Conservation (phyloP, 495 filamentous ascomycete species). For the Aspergillus indologenus region DNA sequence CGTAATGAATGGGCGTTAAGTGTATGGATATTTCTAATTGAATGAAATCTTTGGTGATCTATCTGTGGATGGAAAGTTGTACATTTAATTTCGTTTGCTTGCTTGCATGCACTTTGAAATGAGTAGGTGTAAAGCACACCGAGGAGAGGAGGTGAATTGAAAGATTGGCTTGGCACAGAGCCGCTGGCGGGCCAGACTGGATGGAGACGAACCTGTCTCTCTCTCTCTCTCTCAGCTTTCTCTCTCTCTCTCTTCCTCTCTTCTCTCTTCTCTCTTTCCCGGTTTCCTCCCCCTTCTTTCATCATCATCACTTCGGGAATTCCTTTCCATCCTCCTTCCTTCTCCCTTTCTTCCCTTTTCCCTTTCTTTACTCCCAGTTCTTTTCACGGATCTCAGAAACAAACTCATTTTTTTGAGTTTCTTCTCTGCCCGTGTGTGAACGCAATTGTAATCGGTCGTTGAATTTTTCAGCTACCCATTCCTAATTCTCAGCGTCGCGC, state of each 20-base stretch:
- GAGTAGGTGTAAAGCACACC: no score
- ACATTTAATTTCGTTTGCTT: no score
- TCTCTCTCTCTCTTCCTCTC: background rate
- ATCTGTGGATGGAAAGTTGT: no score
- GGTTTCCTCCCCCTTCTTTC: slow-evolving; percentile 25
- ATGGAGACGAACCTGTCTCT: background rate
- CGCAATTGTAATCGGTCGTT: background rate
- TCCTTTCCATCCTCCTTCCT: slow-evolving; percentile 16
- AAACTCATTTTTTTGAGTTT: slow-evolving; percentile 2
- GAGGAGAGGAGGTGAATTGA: background rate
- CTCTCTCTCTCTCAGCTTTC: slow-evolving; percentile 10
- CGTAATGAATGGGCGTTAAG: background rate
- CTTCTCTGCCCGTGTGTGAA: background rate
- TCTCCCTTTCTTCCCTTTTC: slow-evolving; percentile 11
- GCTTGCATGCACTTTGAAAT: no score
- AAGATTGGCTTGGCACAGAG: background rate
- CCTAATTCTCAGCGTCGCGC: slow-evolving; percentile 16
- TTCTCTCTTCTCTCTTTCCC: slow-evolving; percentile 5
- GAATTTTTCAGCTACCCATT: slow-evolving; percentile 16
- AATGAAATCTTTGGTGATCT: background rate
- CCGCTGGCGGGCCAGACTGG: slow-evolving; percentile 4
- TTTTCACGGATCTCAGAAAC: background rate
- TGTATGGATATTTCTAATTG: background rate
- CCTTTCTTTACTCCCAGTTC: slow-evolving; percentile 10
- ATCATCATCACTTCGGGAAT: slow-evolving; percentile 22